Conservation (phyloP, 345 rosid genomes). For the Eucalyptus globulus region DNA sequence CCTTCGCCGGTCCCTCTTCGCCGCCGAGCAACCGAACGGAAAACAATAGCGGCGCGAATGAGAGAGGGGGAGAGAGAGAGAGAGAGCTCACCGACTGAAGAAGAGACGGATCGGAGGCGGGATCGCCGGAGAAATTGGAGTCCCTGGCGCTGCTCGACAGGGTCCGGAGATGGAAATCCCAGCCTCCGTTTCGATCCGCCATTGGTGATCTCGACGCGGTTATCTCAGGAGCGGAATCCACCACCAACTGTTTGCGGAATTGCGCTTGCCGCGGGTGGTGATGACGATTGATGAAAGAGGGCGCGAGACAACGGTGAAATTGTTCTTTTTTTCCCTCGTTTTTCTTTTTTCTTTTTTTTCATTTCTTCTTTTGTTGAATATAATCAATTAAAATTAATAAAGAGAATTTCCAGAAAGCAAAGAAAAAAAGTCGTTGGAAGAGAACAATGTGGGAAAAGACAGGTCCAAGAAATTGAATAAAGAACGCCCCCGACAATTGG, state of each 20-base stretch:
- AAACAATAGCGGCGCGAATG: not conserved
- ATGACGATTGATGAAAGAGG: not conserved
- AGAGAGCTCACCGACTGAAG: slow-evolving; percentile 42
- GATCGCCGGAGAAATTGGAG: slow-evolving; percentile 54
- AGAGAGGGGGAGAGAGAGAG: not conserved
- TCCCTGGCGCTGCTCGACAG: slow-evolving; percentile 64
- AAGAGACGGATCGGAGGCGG: slow-evolving; percentile 76
- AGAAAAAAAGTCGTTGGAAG: fast-evolving
- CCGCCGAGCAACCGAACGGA: not conserved
- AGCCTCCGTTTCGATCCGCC: slow-evolving; percentile 45
- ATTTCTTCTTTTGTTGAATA: not conserved
- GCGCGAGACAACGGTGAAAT: not conserved
- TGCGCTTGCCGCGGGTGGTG: not conserved
- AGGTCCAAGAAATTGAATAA: not conserved
- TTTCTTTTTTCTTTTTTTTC: not conserved
- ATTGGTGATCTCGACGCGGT: not conserved
- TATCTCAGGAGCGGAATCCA: too few relatives aligned
- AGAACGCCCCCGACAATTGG: not conserved
- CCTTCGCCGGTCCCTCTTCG: not conserved
- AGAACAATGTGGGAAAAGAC: not conserved
- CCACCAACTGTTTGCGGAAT: not conserved
- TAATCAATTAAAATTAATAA: not conserved
- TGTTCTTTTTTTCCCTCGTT: not conserved
- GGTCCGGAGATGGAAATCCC: slow-evolving; percentile 70
- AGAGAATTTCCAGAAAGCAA: not conserved